These are phyloP conservation scores for Endotrypanum monterogeii DNA, from an alignment of 208 protist species.

Conservation along the genomic window DNA sequence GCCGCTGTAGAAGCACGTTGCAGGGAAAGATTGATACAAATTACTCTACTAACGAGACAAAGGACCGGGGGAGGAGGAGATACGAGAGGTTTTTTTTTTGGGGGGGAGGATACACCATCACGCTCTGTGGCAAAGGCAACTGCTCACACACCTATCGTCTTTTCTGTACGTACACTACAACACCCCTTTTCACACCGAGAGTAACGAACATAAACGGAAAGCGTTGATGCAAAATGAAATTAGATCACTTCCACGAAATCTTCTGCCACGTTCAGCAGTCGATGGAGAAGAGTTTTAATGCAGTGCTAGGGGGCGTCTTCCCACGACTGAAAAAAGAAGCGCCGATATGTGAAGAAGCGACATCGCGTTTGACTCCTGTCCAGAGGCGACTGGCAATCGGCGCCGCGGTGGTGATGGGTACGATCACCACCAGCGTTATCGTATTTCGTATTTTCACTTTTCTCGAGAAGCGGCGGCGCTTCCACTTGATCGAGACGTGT, in stretches of 20 bases:
- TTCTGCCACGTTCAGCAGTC: neutral
- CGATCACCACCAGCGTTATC: slow-evolving; percentile 30
- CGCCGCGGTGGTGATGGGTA: slow-evolving; percentile 34
- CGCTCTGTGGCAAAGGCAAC: too few species aligned
- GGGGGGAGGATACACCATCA: too few species aligned
- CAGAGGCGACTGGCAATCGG: slow-evolving; percentile 31
- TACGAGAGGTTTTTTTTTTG: too few species aligned
- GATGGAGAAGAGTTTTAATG: neutral
- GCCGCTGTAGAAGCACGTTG: too few species aligned
- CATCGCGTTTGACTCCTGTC: slow-evolving; percentile 7
- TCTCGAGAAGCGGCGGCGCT: slow-evolving; percentile 28
- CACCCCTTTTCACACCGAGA: neutral
- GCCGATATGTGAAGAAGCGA: neutral
- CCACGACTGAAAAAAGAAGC: neutral
- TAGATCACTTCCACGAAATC: neutral
- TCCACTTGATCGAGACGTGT: slow-evolving; percentile 28
- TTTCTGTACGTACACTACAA: neutral
- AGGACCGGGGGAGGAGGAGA: too few species aligned
- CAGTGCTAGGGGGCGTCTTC: neutral
- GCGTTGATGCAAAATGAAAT: slow-evolving; percentile 4
- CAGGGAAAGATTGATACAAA: too few species aligned
- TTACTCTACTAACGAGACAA: too few species aligned
- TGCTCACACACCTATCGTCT: too few species aligned
- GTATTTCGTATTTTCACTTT: slow-evolving; percentile 35
- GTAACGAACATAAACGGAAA: neutral